Percentiles rank a stretch among this genome's conserved stretches.
phyloP scores from a whole-genome alignment of 768 basidiomycete species.

The Chalciporus sphaerocephalus region DNA sequence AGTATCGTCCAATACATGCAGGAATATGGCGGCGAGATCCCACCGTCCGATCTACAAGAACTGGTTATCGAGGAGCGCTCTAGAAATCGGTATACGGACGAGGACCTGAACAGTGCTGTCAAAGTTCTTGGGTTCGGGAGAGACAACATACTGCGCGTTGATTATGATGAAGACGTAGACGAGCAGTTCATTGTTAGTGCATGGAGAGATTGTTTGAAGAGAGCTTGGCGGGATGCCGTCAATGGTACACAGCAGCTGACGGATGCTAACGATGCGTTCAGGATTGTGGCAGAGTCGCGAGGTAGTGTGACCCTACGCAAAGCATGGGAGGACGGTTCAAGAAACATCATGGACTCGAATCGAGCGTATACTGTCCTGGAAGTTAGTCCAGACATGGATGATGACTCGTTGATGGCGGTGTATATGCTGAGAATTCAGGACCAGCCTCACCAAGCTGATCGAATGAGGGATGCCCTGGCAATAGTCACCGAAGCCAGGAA shows the following conservation, averaged over 20 bases:
- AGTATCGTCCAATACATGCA: slow-evolving; percentile 49
- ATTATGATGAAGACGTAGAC: slow-evolving; percentile 66
- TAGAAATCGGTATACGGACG: slow-evolving; percentile 57
- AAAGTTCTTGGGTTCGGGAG: slow-evolving; percentile 62
- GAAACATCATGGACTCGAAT: slow-evolving; percentile 58
- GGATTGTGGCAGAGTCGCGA: slow-evolving; percentile 61
- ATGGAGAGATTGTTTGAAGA: slow-evolving; percentile 55
- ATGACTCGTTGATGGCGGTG: slow-evolving; percentile 71
- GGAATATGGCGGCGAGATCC: slow-evolving; percentile 45
- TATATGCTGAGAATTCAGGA: slow-evolving; percentile 71
- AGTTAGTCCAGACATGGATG: slow-evolving; percentile 66
- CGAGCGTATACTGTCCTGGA: slow-evolving; percentile 71
- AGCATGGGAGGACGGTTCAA: slow-evolving; percentile 52
- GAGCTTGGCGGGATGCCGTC: slow-evolving; percentile 48
- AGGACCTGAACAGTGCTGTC: slow-evolving; percentile 50
- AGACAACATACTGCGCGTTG: slow-evolving; percentile 54
- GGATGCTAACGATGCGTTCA: slow-evolving; percentile 63
- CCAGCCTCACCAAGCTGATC: slow-evolving; percentile 58
- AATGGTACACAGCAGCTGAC: slow-evolving; percentile 46
- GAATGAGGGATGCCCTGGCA: slow-evolving; percentile 66
- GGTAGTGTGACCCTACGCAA: slow-evolving; percentile 47
- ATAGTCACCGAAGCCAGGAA: slow-evolving; percentile 74
- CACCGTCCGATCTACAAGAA: slow-evolving; percentile 47
- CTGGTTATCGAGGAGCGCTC: slow-evolving; percentile 58
- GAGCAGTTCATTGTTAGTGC: slow-evolving; percentile 68